Evolutionary conservation across 169 alveolate species (phyloP).

Genomic region (Eimeria tenella): DNA sequence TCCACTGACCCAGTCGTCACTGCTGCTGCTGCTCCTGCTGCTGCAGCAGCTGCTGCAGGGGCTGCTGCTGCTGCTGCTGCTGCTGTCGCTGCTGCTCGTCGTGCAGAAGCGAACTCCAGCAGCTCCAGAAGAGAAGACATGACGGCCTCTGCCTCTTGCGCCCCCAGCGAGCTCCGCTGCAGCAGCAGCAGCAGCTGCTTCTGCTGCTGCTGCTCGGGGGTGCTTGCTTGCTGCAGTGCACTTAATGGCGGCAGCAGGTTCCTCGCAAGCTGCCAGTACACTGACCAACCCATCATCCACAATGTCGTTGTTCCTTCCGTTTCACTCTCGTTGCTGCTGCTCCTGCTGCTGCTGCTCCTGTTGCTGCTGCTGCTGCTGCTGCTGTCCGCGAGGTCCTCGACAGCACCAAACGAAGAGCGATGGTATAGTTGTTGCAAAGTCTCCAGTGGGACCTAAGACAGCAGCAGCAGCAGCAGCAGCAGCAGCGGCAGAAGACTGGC

Average conservation of each 20-base stretch:
- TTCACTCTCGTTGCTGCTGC: conserved; percentile 1
- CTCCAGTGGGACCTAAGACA: background rate
- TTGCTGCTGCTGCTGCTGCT: background rate
- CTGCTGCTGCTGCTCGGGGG: conserved; percentile 27
- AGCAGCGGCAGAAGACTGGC: background rate
- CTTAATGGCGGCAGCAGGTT: conserved; percentile 39
- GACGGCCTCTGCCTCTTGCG: conserved; percentile 47
- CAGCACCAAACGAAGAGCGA: background rate
- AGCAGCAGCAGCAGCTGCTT: conserved; percentile 33
- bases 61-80: background rate
- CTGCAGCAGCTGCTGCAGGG: background rate
- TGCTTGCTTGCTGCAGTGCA: conserved; percentile 24
- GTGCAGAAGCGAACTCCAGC: conserved; percentile 9
- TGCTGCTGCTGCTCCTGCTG: background rate
- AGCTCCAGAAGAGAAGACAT: conserved; percentile 38
- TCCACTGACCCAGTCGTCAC: background rate
- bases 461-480: conserved; percentile 8
- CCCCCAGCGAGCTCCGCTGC: conserved; percentile 32
- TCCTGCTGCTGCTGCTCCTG: background rate
- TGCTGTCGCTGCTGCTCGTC: background rate
- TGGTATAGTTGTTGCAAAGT: background rate
- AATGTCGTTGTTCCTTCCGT: background rate
- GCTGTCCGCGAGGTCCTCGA: background rate
- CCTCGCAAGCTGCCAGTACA: conserved; percentile 40
- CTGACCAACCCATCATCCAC: conserved; percentile 58